A percentile compares a stretch with the other conserved stretches of the same genome.
Evolutionary conservation across 2,329 filamentous ascomycete genomes (phyloP).

Genomic region (Xylariales sp.): DNA sequence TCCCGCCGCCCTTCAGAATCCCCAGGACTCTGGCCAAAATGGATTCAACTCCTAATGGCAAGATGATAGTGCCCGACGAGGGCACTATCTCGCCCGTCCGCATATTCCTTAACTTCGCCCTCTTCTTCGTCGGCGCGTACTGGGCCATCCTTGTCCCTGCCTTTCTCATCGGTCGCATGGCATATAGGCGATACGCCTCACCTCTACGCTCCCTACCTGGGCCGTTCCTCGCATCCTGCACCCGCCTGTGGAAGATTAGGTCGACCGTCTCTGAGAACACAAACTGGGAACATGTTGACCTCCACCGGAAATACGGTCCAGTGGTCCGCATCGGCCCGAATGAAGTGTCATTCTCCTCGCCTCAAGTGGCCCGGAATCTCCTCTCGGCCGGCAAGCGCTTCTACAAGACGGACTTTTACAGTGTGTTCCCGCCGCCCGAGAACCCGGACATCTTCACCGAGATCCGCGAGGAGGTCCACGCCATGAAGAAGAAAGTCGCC

Average conservation of each 20-base stretch:
- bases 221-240: conserved; percentile 47
- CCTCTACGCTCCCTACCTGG: conserved; percentile 48
- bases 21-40: conserved; percentile 17
- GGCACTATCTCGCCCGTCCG: conserved; percentile 46
- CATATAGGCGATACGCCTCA: conserved; percentile 51
- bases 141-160: conserved; percentile 48
- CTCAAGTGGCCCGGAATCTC: conserved; percentile 58
- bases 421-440: conserved; percentile 65
- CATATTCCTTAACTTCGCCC: conserved; percentile 47
- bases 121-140: conserved; percentile 50
- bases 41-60: conserved; percentile 31
- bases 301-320: conserved; percentile 60
- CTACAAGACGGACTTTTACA: conserved; percentile 65
- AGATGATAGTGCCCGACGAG: conserved; percentile 42
- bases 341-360: conserved; percentile 60
- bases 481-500: conserved; percentile 65
- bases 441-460: conserved; percentile 70
- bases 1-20: neutral
- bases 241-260: conserved; percentile 56
- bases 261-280: conserved; percentile 55
- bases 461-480: conserved; percentile 64
- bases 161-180: conserved; percentile 47
- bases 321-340: conserved; percentile 62
- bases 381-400: conserved; percentile 63
- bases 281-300: conserved; percentile 56